phyloP scores from a whole-genome alignment of 305 asterid species.

The Ruellia speciosa region DNA sequence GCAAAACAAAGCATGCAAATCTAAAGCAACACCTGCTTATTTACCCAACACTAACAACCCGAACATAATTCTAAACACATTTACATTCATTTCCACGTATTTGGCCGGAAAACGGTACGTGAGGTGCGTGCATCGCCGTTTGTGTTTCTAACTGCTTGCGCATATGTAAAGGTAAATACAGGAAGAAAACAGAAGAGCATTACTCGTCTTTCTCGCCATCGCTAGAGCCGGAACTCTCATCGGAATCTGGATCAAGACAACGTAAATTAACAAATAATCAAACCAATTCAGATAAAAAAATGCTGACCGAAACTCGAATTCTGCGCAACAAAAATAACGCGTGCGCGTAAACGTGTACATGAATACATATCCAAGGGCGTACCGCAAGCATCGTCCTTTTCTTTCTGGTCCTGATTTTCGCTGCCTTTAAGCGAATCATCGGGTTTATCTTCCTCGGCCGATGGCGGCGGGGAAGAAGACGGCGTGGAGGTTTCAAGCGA shows the following conservation, averaged over 20 bases:
- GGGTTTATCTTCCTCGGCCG: slow-evolving; percentile 31
- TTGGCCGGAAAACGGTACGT: slow-evolving; percentile 18
- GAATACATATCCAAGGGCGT: slow-evolving; percentile 19
- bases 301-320: slow-evolving; percentile 27
- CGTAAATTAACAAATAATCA: slow-evolving; percentile 17
- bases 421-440: slow-evolving; percentile 42
- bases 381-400: slow-evolving; percentile 36
- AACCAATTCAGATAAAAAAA: slow-evolving; percentile 18
- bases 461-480: slow-evolving; percentile 42
- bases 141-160: slow-evolving; percentile 6
- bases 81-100: slow-evolving; percentile 23
- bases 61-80: slow-evolving; percentile 14
- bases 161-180: slow-evolving; percentile 17
- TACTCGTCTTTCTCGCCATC: slow-evolving; percentile 72
- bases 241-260: slow-evolving; percentile 61
- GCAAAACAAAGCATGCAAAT: slow-evolving; percentile 32
- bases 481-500: slow-evolving; percentile 37
- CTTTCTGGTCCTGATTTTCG: slow-evolving; percentile 45
- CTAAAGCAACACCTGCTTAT: slow-evolving; percentile 29
- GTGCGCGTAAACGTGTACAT: slow-evolving; percentile 21
- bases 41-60: slow-evolving; percentile 15
- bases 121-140: slow-evolving; percentile 21
- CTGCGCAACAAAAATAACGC: slow-evolving; percentile 22
- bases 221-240: slow-evolving; percentile 48
- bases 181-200: slow-evolving; percentile 21